Base-by-base conservation (phyloP, 192 early-diverging fungal genomes). In the Cladochytrium replicatum region DNA sequence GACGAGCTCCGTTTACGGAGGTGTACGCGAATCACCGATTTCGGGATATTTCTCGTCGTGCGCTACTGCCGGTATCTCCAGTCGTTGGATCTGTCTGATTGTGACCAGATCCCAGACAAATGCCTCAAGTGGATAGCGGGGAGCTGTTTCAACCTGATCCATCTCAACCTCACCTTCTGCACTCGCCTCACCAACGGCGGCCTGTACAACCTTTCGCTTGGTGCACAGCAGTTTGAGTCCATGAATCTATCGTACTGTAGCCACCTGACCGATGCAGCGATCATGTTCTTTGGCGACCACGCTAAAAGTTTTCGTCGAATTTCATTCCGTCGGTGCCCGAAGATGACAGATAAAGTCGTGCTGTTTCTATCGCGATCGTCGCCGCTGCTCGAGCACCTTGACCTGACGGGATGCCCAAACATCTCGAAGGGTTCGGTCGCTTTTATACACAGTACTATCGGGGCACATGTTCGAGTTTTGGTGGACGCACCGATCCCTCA, bases 61-160 rank as follows among this genome's bases (percentile, higher is more conserved):
- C 48, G 72, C 25, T 65, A 76, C 43, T 76, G 74, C 50, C 41
- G 63, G 64, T 55, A 50, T 24, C n/a, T n/a, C n/a, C n/a, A 32
- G 40, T 26, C 29, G 21, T 41, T 69, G 11, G 71, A 74, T 24
- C 31, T 67, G 1, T 50, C 58, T 29, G 72, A 73, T 37, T 74
- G 71, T 52, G 67, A 74, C 25, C 71, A 72, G 21, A 38, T 72
- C 26, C 44, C 67, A 9, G 71, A 75, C 58, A 67, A 60, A 21
- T 74, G 64, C 31, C 50, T 75, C 8, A 72, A 75, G 42, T 74
- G 69, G 69, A 59, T 75, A 15, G 66, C 72, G 4, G 54, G 62
- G 17, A 48, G 43, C 41, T 61, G 61, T 27, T 51, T 48, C 7
- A 43, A 74, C 24, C 57, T 75, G 15, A 50, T 17, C 19, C 32